These are phyloP conservation scores for Nepenthes gracilis DNA, from an alignment of 148 eudicot genomes.

Conservation along the genomic window DNA sequence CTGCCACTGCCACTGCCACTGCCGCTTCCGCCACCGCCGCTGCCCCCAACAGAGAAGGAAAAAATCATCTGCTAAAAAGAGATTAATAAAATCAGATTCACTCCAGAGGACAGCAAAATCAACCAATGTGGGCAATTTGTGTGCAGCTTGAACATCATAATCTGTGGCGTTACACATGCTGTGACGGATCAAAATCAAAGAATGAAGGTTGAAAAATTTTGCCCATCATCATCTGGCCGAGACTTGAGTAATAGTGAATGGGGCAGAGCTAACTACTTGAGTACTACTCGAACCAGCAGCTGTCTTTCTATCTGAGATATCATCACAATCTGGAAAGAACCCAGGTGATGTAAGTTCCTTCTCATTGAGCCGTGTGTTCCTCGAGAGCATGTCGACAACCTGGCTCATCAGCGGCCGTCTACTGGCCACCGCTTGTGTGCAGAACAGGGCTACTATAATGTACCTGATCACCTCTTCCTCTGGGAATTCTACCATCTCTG, in stretches of 20 bases:
- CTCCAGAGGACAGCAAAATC: no score
- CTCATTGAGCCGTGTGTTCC: slow-evolving; percentile 46
- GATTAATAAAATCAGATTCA: no score
- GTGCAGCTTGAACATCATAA: no score
- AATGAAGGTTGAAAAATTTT: no score
- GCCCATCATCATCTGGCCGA: slow-evolving; percentile 43
- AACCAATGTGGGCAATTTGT: no score
- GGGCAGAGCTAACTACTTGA: slow-evolving; percentile 44
- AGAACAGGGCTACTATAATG: slow-evolving; percentile 73
- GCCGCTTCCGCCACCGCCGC: no score
- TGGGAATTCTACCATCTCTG: slow-evolving; percentile 52
- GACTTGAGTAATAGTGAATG: slow-evolving; percentile 45
- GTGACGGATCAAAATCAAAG: no score
- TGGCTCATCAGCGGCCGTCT: slow-evolving; percentile 88
- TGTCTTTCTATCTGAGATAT: slow-evolving; percentile 20
- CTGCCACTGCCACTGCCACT: no score
- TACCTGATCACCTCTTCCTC: slow-evolving; percentile 43
- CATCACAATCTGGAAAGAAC: slow-evolving; percentile 35
- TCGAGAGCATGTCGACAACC: slow-evolving; percentile 68
- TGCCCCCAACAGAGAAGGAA: no score
- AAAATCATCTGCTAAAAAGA: no score
- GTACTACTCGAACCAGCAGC: slow-evolving; percentile 31
- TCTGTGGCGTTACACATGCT: no score
- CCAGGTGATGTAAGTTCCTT: slow-evolving; percentile 68
- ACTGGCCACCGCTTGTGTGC: slow-evolving; percentile 65